Evolutionary conservation across 2,329 filamentous ascomycete genomes (phyloP).

Genomic region (Pyrenophora tritici-repentis): DNA sequence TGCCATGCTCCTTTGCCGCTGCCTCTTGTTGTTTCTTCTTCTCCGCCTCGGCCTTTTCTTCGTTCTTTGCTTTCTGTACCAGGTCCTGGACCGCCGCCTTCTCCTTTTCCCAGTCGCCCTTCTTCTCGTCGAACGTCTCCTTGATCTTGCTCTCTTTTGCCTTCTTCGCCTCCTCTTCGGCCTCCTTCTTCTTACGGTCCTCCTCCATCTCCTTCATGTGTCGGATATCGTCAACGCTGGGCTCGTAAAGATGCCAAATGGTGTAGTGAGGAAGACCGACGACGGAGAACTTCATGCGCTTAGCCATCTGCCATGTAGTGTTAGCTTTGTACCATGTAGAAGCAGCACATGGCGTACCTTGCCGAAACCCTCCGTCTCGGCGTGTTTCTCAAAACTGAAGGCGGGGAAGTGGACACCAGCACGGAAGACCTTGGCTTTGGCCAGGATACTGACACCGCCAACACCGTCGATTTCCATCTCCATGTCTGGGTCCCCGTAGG

Average conservation of each 20-base stretch:
- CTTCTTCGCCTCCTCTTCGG: slow-evolving; percentile 75
- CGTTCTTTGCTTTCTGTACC: slow-evolving; percentile 60
- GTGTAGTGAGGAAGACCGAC: slow-evolving; percentile 96
- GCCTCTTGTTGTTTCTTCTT: slow-evolving; percentile 61
- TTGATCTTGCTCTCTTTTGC: slow-evolving; percentile 79
- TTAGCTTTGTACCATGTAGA: slow-evolving; percentile 27
- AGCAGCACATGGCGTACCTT: slow-evolving; percentile 66
- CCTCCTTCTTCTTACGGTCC: slow-evolving; percentile 78
- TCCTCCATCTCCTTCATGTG: slow-evolving; percentile 99
- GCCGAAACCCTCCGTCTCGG: slow-evolving; percentile 97
- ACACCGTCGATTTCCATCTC: slow-evolving; percentile 99
- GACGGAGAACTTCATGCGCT: slow-evolving; percentile 93
- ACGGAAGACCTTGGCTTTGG: slow-evolving; percentile 93
- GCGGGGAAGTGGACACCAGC: slow-evolving; percentile 96
- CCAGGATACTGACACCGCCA: slow-evolving; percentile 94
- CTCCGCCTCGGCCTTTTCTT: slow-evolving; percentile 46
- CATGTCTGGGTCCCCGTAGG: slow-evolving; percentile 97
- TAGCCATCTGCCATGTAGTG: slow-evolving; percentile 75
- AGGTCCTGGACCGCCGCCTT: slow-evolving; percentile 77
- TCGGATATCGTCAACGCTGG: slow-evolving; percentile 93
- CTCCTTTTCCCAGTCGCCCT: slow-evolving; percentile 86
- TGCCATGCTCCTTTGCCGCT: slow-evolving; percentile 33
- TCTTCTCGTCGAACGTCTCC: slow-evolving; percentile 76
- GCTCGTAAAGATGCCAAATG: slow-evolving; percentile 99
- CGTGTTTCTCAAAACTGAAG: slow-evolving; percentile 98